Base-by-base conservation (phyloP, 805 yeast genomes). In the Ogataea paradorogensis region DNA sequence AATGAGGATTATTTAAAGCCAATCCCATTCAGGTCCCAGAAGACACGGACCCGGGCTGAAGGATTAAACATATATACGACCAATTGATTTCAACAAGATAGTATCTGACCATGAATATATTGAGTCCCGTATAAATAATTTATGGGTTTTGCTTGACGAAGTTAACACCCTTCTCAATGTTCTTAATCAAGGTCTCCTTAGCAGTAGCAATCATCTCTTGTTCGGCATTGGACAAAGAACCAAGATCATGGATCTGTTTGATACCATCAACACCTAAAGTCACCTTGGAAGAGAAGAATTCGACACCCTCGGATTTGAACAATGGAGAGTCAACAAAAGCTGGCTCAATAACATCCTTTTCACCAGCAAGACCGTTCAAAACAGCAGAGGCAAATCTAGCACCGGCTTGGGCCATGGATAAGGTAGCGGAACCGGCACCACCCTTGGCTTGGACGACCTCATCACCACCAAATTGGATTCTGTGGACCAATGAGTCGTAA, bases 381-480 rank as follows among this genome's bases (percentile, higher is more conserved):
- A 84, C 76, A 36, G 82, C 70, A 56, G 76, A 78, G 37, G 88
- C 83, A 53, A 84, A 78, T 61, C 80, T 76, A 61, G 80, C 84
- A 57, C 90, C 91, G 32, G 91, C 90, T 58, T 80, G 83, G 43
- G 91, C 91, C 93, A 84, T 84, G 23, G 91, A 84, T 56, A 84
- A 69, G 33, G 93, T 84, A 40, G 91, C 91, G 25, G 90, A 82
- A 46, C 93, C 93, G 42, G 84, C 81, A 62, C 93, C 91, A 53
- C 80, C 74, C 67, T 84, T 84, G 51, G 91, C 91, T 67, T 83
- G 79, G 54, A 84, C 91, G 52, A 84, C 89, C 70, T 84, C 93
- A 63, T 84, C 93, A 71, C 93, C 93, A 66, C 90, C 93, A 56
- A 84, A 89, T 70, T 90, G 97, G 52, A 90, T 90, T 68, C 98